A percentile compares a stretch with the other conserved stretches of the same genome.
phyloP scores from a whole-genome alignment of 805 yeast species.

The Candida qinlingensis region DNA sequence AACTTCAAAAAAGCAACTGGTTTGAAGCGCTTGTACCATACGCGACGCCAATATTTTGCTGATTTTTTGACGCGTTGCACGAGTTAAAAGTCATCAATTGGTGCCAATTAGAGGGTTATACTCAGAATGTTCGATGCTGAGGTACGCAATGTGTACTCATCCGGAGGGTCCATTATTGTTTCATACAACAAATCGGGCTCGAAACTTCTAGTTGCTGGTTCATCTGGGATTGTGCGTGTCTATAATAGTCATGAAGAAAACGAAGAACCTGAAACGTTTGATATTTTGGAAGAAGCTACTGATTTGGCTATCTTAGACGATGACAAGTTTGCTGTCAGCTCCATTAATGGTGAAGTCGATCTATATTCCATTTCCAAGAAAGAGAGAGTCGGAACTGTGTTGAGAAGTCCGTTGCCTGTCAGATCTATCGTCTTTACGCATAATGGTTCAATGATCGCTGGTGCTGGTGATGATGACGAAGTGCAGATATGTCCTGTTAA shows the following conservation, averaged over 20 bases:
- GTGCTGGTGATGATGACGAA: conserved; percentile 66
- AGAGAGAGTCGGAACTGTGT: conserved; percentile 9
- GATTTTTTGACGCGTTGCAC: too few relatives aligned
- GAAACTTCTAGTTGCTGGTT: conserved; percentile 21
- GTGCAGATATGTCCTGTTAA: conserved; percentile 42
- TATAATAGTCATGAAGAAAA: conserved; percentile 17
- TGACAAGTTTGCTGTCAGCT: conserved; percentile 19
- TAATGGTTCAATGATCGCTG: conserved; percentile 49
- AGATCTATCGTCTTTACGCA: conserved; percentile 55
- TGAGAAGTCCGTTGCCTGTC: conserved; percentile 29
- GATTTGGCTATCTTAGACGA: conserved; percentile 13
- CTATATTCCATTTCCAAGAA: conserved; percentile 17
- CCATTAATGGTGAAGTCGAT: conserved; percentile 21
- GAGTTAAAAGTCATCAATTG: too few relatives aligned
- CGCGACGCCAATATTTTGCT: too few relatives aligned
- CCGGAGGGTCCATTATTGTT: conserved; percentile 20
- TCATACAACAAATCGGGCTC: conserved; percentile 16
- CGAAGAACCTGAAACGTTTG: conserved; percentile 23
- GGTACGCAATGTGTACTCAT: conserved; percentile 17
- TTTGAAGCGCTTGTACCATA: background rate
- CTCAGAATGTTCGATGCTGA: conserved; percentile 12
- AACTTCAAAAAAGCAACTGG: background rate
- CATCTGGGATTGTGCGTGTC: conserved; percentile 20
- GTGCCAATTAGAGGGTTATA: too few relatives aligned
- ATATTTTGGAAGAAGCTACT: conserved; percentile 20